Base-by-base conservation (phyloP, 2,329 filamentous ascomycete genomes). In the Aspergillus sp. region DNA sequence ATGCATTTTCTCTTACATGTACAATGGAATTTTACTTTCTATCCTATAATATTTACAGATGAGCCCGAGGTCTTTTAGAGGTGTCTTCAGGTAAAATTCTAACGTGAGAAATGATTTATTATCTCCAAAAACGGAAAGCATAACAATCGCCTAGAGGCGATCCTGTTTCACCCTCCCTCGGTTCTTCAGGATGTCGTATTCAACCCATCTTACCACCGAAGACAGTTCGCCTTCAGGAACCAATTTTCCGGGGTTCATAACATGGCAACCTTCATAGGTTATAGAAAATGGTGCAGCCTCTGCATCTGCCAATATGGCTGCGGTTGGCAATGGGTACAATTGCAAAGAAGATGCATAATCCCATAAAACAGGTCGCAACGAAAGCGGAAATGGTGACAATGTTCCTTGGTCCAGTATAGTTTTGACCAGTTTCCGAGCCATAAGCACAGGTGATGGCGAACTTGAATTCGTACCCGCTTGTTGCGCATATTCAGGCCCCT, bases 201-300 rank as follows among this genome's bases (percentile, higher is more conserved):
- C 93, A 1, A 91, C 77, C 91, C 93, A 97, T 53, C 84, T 78
- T 5, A 83, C 86, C 5, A 30, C 10, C 25, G 84, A 80, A 3
- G 83, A 82, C 53, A 82, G 80, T 46, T 83, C 77, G 0, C 84
- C 85, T 0, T 80, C 74, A 0, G 88, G 83, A 20, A 94, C 77
- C 44, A 98, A 68, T 43, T 79, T 77, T 5, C 90, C 89, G 0
- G 93, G 90, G 65, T 98, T 98, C 80, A 98, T 84, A 30, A 96
- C 90, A 71, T 93, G 88, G 62, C 93, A 97, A 0, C 90, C 91
- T 68, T 95, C 91, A 62, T 97, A 97, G 12, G 88, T 95, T 54
- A 96, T 75, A 46, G 85, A 86, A 61, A 95, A 98, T 0, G 89
- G 79, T 12, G 87, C 84, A 7, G 85, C 84, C 38, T 90, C 88